Percentiles rank a stretch among this genome's conserved stretches.
Evolutionary conservation across 495 filamentous ascomycete genomes (phyloP).

Genomic region (Daldinia grandis): DNA sequence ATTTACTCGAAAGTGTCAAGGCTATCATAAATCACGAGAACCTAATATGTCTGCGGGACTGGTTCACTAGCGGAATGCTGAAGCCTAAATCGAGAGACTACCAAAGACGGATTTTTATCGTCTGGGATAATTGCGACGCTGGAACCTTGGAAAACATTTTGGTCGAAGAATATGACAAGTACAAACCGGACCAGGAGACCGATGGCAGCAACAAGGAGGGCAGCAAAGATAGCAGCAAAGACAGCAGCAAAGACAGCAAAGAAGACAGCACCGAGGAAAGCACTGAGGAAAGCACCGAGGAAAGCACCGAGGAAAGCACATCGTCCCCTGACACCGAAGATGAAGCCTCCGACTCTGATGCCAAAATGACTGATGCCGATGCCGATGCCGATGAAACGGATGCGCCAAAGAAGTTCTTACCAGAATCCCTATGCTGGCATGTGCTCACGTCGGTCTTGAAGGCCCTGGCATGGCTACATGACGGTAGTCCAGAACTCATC

Average conservation of each 20-base stretch:
- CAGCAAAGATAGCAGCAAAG: too few relatives aligned
- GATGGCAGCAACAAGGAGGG: too few relatives aligned
- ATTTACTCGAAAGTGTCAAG: slow-evolving; percentile 21
- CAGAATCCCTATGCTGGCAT: slow-evolving; percentile 57
- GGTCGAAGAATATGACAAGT: not conserved
- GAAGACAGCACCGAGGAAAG: too few relatives aligned
- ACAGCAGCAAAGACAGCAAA: too few relatives aligned
- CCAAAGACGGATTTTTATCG: slow-evolving; percentile 25
- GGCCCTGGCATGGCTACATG: slow-evolving; percentile 55
- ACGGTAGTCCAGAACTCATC: slow-evolving; percentile 43
- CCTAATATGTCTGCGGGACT: slow-evolving; percentile 48
- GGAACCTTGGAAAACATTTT: slow-evolving; percentile 49
- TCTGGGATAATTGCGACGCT: slow-evolving; percentile 55
- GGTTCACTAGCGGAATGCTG: slow-evolving; percentile 17
- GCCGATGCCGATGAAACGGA: not conserved
- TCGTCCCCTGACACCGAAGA: not conserved
- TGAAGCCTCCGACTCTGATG: not conserved
- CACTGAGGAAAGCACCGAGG: too few relatives aligned
- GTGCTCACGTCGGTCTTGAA: slow-evolving; percentile 50
- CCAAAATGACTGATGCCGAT: not conserved
- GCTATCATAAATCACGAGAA: slow-evolving; percentile 55
- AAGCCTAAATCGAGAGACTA: not conserved
- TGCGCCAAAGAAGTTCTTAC: slow-evolving; percentile 39
- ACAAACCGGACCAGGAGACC: not conserved
- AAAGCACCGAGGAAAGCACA: too few relatives aligned